Evolutionary conservation across 164 flowering plant species (phyloP), one percentile per base, ranked within the genome.

Genomic region (Nymphaea thermarum): DNA sequence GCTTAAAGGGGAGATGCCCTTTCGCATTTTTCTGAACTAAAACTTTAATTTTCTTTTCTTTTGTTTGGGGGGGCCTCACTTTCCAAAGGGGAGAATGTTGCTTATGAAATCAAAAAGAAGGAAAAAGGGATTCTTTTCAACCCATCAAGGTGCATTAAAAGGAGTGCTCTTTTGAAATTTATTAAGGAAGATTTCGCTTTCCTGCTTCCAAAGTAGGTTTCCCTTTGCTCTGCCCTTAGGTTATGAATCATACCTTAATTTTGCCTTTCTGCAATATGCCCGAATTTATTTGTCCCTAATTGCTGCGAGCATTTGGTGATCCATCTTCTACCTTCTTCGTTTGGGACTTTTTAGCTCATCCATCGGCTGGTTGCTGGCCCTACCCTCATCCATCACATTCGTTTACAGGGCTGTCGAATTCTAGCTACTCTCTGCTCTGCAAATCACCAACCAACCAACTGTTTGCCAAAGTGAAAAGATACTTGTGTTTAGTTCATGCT

Each of bases 161-260:
- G 92, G 77, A 80, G 87, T 73, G 78, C 78, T 67, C 81, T 81
- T 81, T 83, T 81, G 70, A 79, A 79, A 79, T 81, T 80, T 84
- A 78, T 77, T 78, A 73, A 78, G 84, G 86, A 85, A 80, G 84
- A 82, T 81, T 73, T 81, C 75, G 70, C 80, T 79, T 85, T 83
- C 78, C 67, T 7, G 64, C 84, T 82, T 83, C 81, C 73, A 76
- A 80, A 84, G 82, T 69, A 69, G 63, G 60, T 67, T 66, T 80
- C 74, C 80, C 89, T 85, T 87, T 84, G 86, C 86, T 80, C 80
- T 72, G 71, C 66, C 68, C 84, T 78, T 79, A 84, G 85, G 92
- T 85, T 81, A 76, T 81, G 86, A 79, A 84, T 82, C 82, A 78
- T 66, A 70, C 82, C 79, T 76, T 79, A 80, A 74, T 77, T 72